Evolutionary conservation across 805 yeast genomes (phyloP).

Genomic region (Barnettozyma vustinii): DNA sequence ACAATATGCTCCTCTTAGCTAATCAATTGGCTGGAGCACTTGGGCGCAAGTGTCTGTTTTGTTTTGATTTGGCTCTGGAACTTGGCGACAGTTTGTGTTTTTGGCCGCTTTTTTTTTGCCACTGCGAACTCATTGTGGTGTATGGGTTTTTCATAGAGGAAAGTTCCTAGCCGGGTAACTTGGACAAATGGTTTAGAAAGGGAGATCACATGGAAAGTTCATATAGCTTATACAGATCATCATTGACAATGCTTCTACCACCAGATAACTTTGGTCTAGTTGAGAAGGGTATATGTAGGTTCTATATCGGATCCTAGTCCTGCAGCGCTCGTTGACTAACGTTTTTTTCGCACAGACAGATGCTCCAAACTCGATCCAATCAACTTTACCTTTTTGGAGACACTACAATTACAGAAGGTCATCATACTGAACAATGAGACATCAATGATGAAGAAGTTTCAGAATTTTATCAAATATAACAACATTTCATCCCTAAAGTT

Average conservation of each 20-base stretch:
- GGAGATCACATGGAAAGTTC: not conserved
- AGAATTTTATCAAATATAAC: constrained; percentile 55
- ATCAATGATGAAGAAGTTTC: constrained; percentile 63
- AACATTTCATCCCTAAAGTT: constrained; percentile 41
- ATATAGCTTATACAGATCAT: not conserved
- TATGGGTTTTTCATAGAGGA: not conserved
- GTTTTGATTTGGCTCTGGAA: not conserved
- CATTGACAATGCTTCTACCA: constrained; percentile 67
- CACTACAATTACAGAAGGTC: constrained; percentile 62
- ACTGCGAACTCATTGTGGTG: not conserved
- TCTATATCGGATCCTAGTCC: not conserved
- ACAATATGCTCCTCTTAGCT: not conserved
- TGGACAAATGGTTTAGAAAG: no score
- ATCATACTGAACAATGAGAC: constrained; percentile 79
- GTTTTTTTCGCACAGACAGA: constrained; percentile 38
- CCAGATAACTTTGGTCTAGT: constrained; percentile 92
- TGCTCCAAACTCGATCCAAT: constrained; percentile 75
- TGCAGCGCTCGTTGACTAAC: not conserved
- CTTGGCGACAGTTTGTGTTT: not conserved
- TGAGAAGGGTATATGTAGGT: constrained; percentile 65
- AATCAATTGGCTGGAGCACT: constrained; percentile 4
- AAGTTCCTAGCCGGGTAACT: not conserved
- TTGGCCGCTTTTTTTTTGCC: constrained; percentile 4
- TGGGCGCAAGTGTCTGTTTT: constrained; percentile 1
- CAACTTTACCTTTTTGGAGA: constrained; percentile 71